A percentile compares a stretch with the other conserved stretches of the same genome.
Conservation (phyloP, 306 rosid genomes). For the Datisca glomerata region DNA sequence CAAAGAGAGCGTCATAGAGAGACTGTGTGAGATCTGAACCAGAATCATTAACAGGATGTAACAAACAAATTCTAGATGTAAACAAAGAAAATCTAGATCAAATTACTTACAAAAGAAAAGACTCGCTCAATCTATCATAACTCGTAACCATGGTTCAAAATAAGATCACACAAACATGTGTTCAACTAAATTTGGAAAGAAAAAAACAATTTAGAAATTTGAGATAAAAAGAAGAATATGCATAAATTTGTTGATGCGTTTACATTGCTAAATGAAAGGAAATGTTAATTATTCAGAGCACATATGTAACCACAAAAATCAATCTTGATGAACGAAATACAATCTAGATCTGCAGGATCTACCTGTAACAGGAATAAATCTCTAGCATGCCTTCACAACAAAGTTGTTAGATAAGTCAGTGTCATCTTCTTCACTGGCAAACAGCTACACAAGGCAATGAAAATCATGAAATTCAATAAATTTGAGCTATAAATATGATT, state of each 20-base stretch:
- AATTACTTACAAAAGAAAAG: no score
- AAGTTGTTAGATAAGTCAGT: constrained; percentile 75
- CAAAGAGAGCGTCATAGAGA: background rate
- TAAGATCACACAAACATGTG: no score
- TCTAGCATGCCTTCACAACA: constrained; percentile 84
- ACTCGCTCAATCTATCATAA: no score
- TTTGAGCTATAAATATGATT: constrained; percentile 6
- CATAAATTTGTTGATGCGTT: no score
- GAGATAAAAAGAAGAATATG: no score
- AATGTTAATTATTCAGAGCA: no score
- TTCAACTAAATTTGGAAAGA: no score
- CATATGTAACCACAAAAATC: background rate
- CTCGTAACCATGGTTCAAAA: no score
- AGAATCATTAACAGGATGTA: constrained; percentile 4
- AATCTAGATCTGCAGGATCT: background rate
- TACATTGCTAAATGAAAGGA: no score
- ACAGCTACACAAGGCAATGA: constrained; percentile 35
- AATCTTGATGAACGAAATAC: background rate
- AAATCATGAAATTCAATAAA: constrained; percentile 4
- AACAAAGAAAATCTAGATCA: no score
- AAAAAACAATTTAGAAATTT: no score
- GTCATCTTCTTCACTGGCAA: constrained; percentile 66
- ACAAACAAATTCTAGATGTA: no score
- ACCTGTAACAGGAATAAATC: constrained; percentile 77
- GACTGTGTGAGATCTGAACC: constrained; percentile 16